Conservation (phyloP, 495 filamentous ascomycete genomes). For the Trichoderma gamsii region DNA sequence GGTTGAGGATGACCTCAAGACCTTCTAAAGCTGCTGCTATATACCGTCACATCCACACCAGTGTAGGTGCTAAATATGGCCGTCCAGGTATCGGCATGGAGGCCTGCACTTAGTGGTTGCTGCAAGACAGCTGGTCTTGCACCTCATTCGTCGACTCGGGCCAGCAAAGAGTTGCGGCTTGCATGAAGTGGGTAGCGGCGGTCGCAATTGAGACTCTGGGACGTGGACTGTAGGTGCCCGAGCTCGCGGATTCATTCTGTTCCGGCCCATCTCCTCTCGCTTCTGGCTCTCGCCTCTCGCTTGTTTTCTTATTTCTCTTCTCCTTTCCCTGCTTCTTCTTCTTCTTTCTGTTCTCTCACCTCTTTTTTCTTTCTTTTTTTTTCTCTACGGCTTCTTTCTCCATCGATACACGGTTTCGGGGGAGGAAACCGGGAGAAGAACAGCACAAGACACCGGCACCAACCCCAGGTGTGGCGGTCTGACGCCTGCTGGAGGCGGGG, state of each 20-base stretch:
- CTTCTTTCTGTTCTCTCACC: not conserved
- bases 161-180: not conserved
- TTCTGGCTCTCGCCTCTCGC: not conserved
- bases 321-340: not conserved
- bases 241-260: not conserved
- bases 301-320: not conserved
- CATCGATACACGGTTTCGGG: not conserved
- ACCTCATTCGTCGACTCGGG: conserved; percentile 1
- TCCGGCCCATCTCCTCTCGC: not conserved
- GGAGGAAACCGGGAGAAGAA: not conserved
- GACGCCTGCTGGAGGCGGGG: not conserved
- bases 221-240: not conserved
- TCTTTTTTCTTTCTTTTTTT: not conserved
- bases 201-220: not conserved
- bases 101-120: not conserved
- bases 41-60: not conserved
- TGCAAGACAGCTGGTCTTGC: not conserved
- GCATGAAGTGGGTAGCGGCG: not conserved
- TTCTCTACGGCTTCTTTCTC: not conserved
- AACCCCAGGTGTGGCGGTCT: not conserved
- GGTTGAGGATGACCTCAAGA: too few species aligned
- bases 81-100: not conserved
- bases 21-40: too few species aligned
- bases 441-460: not conserved
- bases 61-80: not conserved